Conservation (phyloP, 805 yeast species). For the Kluyveromyces siamensis region DNA sequence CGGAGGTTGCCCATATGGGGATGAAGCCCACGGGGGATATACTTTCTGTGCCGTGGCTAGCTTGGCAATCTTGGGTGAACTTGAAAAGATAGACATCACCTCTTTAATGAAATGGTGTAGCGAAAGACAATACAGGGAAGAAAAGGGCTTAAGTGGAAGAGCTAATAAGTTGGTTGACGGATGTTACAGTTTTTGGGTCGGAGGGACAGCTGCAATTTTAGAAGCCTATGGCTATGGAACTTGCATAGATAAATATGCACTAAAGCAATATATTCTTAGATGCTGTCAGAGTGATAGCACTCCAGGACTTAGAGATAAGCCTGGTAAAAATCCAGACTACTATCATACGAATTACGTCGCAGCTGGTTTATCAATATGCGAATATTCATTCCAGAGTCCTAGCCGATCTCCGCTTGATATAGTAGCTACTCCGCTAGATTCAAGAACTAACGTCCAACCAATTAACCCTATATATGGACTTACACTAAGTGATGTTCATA, state of each 20-base stretch:
- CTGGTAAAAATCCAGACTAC: constrained; percentile 69
- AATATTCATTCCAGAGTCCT: constrained; percentile 8
- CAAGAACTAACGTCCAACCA: constrained; percentile 11
- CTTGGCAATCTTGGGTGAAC: constrained; percentile 38
- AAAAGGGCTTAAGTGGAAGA: constrained; percentile 86
- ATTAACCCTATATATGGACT: constrained; percentile 55
- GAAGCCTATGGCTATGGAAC: constrained; percentile 21
- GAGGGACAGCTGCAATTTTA: constrained; percentile 58
- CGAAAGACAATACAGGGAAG: constrained; percentile 59
- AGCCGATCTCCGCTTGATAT: constrained; percentile 3
- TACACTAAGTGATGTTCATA: constrained; percentile 36
- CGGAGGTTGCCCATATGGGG: constrained; percentile 63
- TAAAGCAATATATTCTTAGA: constrained; percentile 56
- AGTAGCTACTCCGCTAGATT: neutral
- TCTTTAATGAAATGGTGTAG: constrained; percentile 57
- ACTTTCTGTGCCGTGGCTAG: constrained; percentile 81
- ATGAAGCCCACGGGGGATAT: constrained; percentile 97
- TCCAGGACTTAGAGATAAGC: constrained; percentile 87
- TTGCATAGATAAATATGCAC: constrained; percentile 44
- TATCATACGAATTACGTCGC: constrained; percentile 87
- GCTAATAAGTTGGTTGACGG: constrained; percentile 93
- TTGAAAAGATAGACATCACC: constrained; percentile 39
- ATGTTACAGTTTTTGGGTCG: constrained; percentile 94
- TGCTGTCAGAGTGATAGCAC: constrained; percentile 56
- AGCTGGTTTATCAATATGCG: constrained; percentile 48